These are phyloP conservation scores for Geum urbanum DNA, from an alignment of 306 rosid species.

Conservation along the genomic window DNA sequence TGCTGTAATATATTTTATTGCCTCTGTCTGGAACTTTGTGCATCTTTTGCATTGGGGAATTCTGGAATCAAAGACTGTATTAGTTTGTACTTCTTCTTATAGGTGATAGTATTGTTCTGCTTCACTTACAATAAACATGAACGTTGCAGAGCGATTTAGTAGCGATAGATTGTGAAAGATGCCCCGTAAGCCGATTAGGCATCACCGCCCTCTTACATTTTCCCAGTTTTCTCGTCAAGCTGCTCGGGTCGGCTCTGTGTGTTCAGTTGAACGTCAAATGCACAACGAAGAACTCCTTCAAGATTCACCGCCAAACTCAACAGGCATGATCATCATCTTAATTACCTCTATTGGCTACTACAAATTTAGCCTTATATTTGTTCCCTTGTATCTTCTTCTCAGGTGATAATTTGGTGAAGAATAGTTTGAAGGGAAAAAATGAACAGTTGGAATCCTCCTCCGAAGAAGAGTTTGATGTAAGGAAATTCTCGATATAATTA, in stretches of 20 bases:
- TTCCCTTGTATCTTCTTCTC: background rate
- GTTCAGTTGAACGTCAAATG: conserved; percentile 21
- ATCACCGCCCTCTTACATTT: conserved; percentile 47
- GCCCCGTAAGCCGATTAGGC: conserved; percentile 46
- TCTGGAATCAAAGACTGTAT: no score
- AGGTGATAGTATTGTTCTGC: background rate
- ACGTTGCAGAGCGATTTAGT: background rate
- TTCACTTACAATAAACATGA: background rate
- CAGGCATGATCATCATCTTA: conserved; percentile 19
- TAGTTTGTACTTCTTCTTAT: no score
- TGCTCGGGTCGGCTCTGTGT: conserved; percentile 33
- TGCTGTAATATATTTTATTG: background rate
- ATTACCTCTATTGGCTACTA: background rate
- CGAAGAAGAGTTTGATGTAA: conserved; percentile 64
- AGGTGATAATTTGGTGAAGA: conserved; percentile 36
- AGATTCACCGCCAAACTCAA: conserved; percentile 21
- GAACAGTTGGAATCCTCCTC: conserved; percentile 45
- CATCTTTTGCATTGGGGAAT: no score
- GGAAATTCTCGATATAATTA: conserved; percentile 1
- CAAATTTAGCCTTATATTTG: background rate
- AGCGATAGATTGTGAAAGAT: conserved; percentile 24
- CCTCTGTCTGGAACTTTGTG: no score
- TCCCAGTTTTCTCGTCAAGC: conserved; percentile 57
- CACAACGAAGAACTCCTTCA: conserved; percentile 11
- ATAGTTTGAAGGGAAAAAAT: conserved; percentile 22